Evolutionary conservation across 441 rosid genomes (phyloP), one percentile per base, ranked within the genome.

Genomic region (Populus hybrid): DNA sequence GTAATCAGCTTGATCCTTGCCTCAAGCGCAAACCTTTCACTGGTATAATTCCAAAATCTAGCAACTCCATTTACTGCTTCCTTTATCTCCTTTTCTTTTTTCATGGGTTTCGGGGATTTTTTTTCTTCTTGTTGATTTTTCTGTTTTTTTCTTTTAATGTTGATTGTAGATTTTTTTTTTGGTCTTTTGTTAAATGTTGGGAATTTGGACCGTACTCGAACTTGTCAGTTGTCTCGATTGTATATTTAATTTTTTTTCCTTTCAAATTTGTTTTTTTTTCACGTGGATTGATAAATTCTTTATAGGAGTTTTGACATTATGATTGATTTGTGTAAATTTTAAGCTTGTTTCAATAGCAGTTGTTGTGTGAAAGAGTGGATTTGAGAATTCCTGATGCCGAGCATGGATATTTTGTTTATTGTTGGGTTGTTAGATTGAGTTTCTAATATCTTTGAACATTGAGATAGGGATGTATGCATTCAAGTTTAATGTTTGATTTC

Each of bases 1-100:
- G 97, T 79, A 93, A 95, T 83, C 98, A 95, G 88, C 98, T 95
- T 72, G 96, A 95, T 74, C 99, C 97, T 83, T 84, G 88, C 78
- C 91, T 95, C 72, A 92, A 90, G 85, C 90, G 93, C 54, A 95
- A 92, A 84, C 97, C 97, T 74, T 93, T 95, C 83, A 88, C 93
- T 70, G 97, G 98, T 91, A 77, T 23, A 61, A 61, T 61, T 61
- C 66, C 66, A 61, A 21, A 61, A 61, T 61, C 66, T n/a, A 61
- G 28, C 24, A 26, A 38, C 64, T 65, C 3, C 8, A 24, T 63
- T 65, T 26, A 8, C 63, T 73, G 35, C 14, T 42, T 24, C 21
- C 32, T 6, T 63, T 23, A 24, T 35, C 18, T 70, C 18, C 42
- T 34, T 40, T 12, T n/a, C 24, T 30, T 34, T 28, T 21, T 42